A percentile compares a stretch with the other conserved stretches of the same genome.
phyloP scores from a whole-genome alignment of 345 rosid genomes.

The Eucalyptus polybractea region DNA sequence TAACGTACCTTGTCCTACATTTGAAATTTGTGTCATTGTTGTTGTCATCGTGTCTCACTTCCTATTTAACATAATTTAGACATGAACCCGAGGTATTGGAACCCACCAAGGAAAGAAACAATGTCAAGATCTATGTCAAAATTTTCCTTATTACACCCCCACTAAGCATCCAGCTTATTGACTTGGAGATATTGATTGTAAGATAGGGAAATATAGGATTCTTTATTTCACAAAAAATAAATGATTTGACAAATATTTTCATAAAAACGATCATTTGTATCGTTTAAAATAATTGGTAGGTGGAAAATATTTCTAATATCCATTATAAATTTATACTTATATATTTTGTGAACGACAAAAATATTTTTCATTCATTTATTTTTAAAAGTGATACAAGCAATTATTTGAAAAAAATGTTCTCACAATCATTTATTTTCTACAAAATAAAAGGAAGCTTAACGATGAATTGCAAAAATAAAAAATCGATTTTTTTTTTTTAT shows the following conservation, averaged over 20 bases:
- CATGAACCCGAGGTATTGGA: neutral
- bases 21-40: neutral
- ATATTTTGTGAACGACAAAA: no score
- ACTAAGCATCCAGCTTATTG: neutral
- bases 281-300: fast-evolving
- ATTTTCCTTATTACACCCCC: neutral
- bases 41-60: fast-evolving
- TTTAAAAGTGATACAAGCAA: fast-evolving
- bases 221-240: no score
- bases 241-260: fast-evolving
- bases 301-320: fast-evolving
- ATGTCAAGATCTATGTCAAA: neutral
- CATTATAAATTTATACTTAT: no score
- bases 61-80: neutral
- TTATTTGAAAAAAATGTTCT: no score
- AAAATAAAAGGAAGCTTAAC: no score
- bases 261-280: fast-evolving
- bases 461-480: fast-evolving
- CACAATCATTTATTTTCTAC: no score
- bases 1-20: fast-evolving
- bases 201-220: neutral
- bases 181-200: neutral
- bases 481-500: neutral
- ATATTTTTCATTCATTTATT: no score
- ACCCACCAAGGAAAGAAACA: neutral